A percentile compares a stretch with the other conserved stretches of the same genome.
phyloP scores from a whole-genome alignment of 176 grass and related monocot genomes.

The Aechmea fasciata region DNA sequence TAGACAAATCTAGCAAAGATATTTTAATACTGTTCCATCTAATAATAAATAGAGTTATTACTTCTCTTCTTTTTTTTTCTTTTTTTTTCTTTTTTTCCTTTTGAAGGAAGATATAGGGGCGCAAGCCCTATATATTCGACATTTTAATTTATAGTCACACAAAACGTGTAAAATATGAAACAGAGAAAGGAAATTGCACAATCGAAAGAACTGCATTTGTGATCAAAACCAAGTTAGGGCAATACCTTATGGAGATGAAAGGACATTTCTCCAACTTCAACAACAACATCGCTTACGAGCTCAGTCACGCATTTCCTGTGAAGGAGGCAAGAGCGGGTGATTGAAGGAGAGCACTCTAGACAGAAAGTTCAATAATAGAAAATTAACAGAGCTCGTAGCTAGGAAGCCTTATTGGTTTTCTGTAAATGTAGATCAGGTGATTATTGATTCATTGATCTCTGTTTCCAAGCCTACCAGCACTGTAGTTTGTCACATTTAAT shows the following conservation, averaged over 20 bases:
- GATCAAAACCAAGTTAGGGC: background rate
- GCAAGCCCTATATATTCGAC: too few relatives aligned
- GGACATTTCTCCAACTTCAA: conserved; percentile 60
- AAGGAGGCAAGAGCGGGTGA: background rate
- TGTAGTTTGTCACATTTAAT: background rate
- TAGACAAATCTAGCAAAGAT: background rate
- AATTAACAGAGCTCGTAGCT: background rate
- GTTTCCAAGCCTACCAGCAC: background rate
- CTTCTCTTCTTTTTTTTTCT: too few relatives aligned
- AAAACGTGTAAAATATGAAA: background rate
- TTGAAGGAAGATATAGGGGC: too few relatives aligned
- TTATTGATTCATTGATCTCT: background rate
- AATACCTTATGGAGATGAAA: conserved; percentile 69
- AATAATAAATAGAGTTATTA: too few relatives aligned
- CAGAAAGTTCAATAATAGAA: background rate
- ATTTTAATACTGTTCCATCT: too few relatives aligned
- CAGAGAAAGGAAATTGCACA: background rate
- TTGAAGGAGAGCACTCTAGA: background rate
- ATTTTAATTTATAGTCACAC: background rate
- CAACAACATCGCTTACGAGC: conserved; percentile 51
- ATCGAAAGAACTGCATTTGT: background rate
- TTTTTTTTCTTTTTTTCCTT: too few relatives aligned
- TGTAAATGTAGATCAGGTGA: too few relatives aligned
- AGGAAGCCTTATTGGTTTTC: too few relatives aligned
- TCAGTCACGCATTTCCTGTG: conserved; percentile 51